Evolutionary conservation across 2,329 filamentous ascomycete genomes (phyloP), one percentile per base, ranked within the genome.

Genomic region (Knufia petricola): DNA sequence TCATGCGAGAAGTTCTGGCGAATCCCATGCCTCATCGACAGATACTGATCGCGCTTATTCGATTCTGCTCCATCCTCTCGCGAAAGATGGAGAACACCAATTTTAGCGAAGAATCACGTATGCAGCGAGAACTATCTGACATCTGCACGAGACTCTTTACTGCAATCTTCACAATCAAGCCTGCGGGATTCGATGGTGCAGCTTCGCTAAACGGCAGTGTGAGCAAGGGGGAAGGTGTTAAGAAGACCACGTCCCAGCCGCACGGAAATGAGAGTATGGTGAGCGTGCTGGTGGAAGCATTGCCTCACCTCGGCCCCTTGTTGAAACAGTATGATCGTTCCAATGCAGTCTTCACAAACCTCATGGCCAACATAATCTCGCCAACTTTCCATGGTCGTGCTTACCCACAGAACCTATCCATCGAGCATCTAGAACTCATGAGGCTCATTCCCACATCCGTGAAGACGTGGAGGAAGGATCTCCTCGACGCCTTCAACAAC

Each of bases 31-130:
- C 92, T 2, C 90, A 98, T 67, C 77, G 92, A 49, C 89, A 95
- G 61, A 90, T 89, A 6, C 68, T 98, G 32, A 86, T 92, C 4
- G 81, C 83, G 45, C 70, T 98, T 38, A 71, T 98, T 10, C 86
- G 94, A 58, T 95, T 96, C 60, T 85, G 87, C 0, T 85, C 86
- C 1, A 85, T 94, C 32, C 70, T 98, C 31, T 90, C 92, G 1
- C 85, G 92, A 63, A 98, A 98, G 70, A 85, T 96, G 43, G 89
- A 95, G 64, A 95, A 98, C 59, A 98, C 90, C 10, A 95, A 89
- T 59, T 96, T 95, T 66, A 90, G 90, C 28, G 90, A 96, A 68
- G 87, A 95, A 67, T 78, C 82, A 45, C 88, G 84, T 65, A 95
- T 95, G 87, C 80, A 89, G 52, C 79, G 85, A 62, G 90, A 96